phyloP scores from a whole-genome alignment of 768 basidiomycete species.

The Psilocybe azurescens region DNA sequence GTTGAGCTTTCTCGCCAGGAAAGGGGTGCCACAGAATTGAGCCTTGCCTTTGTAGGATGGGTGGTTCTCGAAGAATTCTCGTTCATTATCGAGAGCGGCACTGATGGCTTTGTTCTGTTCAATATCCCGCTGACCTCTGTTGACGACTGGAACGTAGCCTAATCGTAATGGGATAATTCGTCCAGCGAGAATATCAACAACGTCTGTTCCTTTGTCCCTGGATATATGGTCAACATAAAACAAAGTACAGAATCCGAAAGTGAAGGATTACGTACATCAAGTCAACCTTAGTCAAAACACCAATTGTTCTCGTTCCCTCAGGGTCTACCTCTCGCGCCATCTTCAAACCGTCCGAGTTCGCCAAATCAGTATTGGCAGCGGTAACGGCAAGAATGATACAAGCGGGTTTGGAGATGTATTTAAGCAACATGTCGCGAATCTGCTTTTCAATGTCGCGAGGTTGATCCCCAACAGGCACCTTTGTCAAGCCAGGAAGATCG shows the following conservation, averaged over 20 bases:
- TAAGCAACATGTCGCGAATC: constrained; percentile 94
- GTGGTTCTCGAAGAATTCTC: constrained; percentile 94
- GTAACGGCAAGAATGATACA: constrained; percentile 98
- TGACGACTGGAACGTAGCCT: constrained; percentile 98
- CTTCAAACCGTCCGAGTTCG: constrained; percentile 97
- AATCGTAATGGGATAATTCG: constrained; percentile 94
- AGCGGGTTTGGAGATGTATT: constrained; percentile 93
- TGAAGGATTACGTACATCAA: constrained; percentile 73
- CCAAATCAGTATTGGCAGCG: constrained; percentile 94
- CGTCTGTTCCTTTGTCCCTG: constrained; percentile 97
- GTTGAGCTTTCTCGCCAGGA: constrained; percentile 93
- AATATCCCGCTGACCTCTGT: constrained; percentile 97
- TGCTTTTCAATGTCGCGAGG: constrained; percentile 98
- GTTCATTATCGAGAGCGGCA: constrained; percentile 86
- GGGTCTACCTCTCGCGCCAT: constrained; percentile 97
- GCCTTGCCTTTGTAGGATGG: constrained; percentile 92
- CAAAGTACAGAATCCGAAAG: neutral
- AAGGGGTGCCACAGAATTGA: constrained; percentile 97
- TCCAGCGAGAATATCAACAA: constrained; percentile 98
- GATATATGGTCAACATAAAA: constrained; percentile 14
- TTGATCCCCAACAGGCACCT: constrained; percentile 95
- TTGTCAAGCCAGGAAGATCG: constrained; percentile 95
- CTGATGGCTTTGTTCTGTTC: constrained; percentile 86
- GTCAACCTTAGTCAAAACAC: constrained; percentile 98
- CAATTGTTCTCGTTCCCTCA: constrained; percentile 95